phyloP scores from a whole-genome alignment of 345 rosid species.

The Adansonia digitata region DNA sequence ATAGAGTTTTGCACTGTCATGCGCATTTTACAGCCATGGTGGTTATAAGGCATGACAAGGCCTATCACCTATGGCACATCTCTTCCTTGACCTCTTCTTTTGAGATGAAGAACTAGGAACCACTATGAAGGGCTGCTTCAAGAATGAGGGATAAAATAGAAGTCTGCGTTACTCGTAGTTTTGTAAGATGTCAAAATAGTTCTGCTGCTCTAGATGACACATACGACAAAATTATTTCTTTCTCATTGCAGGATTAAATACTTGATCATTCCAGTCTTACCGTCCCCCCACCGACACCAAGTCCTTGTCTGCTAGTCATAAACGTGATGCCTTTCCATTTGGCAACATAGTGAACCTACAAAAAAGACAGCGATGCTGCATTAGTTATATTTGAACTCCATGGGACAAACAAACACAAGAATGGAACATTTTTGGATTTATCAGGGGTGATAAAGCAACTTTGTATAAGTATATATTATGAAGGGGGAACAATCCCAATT shows the following conservation, averaged over 20 bases:
- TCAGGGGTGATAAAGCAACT: neutral
- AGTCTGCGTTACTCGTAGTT: neutral
- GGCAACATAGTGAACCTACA: slow-evolving; percentile 91
- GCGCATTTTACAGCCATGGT: neutral
- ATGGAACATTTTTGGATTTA: neutral
- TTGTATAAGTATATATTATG: neutral
- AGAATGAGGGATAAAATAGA: neutral
- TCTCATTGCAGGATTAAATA: too few species aligned
- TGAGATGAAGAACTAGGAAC: neutral
- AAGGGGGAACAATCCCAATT: neutral
- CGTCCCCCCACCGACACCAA: slow-evolving; percentile 97
- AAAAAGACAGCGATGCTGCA: neutral
- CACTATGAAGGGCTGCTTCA: neutral
- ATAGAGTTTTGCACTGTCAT: neutral
- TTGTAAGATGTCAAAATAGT: neutral
- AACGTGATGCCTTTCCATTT: slow-evolving; percentile 93
- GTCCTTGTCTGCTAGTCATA: slow-evolving; percentile 97
- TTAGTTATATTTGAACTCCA: neutral
- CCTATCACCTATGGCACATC: neutral
- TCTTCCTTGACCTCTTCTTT: neutral
- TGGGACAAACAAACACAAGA: neutral
- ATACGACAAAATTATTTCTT: neutral
- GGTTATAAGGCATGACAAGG: neutral
- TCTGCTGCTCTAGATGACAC: neutral
- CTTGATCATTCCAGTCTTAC: slow-evolving; percentile 68